Conservation (phyloP, 164 flowering plant genomes). For the Santalum album region DNA sequence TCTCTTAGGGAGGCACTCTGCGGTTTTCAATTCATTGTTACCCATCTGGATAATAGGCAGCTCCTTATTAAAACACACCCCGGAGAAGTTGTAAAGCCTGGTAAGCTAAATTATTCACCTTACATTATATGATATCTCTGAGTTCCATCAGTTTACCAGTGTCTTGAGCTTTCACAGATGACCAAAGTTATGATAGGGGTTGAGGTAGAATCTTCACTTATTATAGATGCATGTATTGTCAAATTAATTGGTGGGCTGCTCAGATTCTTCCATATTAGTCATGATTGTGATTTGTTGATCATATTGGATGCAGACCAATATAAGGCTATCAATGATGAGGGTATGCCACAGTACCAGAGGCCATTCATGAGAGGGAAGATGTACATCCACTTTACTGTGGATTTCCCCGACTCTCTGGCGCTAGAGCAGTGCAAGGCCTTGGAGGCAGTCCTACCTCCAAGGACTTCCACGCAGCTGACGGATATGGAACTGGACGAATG, state of each 20-base stretch:
- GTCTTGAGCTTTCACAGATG: too few species aligned
- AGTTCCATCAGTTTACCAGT: too few species aligned
- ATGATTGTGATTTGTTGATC: too few species aligned
- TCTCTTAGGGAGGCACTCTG: slow-evolving; percentile 69
- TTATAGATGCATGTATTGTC: too few species aligned
- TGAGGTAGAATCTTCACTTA: too few species aligned
- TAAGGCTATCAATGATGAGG: slow-evolving; percentile 91
- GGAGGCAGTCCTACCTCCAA: slow-evolving; percentile 50
- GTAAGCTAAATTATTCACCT: too few species aligned
- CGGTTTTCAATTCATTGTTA: slow-evolving; percentile 1
- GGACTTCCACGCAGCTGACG: slow-evolving; percentile 30
- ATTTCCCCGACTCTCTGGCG: slow-evolving; percentile 63
- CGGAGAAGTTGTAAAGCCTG: slow-evolving; percentile 87
- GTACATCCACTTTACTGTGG: slow-evolving; percentile 78
- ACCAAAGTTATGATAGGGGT: too few species aligned
- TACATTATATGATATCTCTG: too few species aligned
- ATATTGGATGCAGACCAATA: slow-evolving; percentile 39
- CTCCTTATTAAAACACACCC: slow-evolving; percentile 59
- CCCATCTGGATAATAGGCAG: background rate
- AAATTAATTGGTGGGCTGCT: too few species aligned
- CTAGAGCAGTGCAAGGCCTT: slow-evolving; percentile 58
- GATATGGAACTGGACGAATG: slow-evolving; percentile 91
- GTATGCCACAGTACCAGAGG: slow-evolving; percentile 81
- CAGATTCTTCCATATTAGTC: too few species aligned
- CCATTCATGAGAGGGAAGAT: slow-evolving; percentile 88